phyloP scores from a whole-genome alignment of 164 flowering plant genomes.

The Nymphaea colorata region DNA sequence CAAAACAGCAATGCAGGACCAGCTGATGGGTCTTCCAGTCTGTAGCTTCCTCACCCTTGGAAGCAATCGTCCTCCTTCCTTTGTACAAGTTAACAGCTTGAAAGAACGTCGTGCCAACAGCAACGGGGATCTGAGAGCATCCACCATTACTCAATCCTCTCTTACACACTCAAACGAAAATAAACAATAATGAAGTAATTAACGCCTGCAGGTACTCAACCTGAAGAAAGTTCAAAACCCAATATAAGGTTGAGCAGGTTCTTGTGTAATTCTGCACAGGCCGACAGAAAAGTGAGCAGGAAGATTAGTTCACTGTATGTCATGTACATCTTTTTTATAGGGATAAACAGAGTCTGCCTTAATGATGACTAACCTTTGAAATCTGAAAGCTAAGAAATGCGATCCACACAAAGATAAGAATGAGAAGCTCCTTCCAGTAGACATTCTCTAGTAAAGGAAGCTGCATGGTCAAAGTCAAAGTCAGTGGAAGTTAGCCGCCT shows the following conservation, averaged over 20 bases:
- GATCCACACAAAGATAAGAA: constrained; percentile 59
- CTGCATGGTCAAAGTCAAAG: constrained; percentile 16
- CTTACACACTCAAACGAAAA: background rate
- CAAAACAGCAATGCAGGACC: constrained; percentile 31
- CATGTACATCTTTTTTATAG: too few relatives aligned
- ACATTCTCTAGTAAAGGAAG: constrained; percentile 37
- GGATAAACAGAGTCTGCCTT: too few relatives aligned
- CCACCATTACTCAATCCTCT: background rate
- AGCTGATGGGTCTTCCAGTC: constrained; percentile 22
- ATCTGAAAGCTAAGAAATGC: constrained; percentile 55
- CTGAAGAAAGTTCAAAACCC: constrained; percentile 61
- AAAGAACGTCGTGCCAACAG: constrained; percentile 35
- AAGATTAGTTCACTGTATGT: too few relatives aligned
- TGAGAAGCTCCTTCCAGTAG: constrained; percentile 43
- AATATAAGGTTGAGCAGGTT: constrained; percentile 46
- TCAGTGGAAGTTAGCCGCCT: background rate
- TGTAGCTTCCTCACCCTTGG: constrained; percentile 21
- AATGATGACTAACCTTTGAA: constrained; percentile 26
- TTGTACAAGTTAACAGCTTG: constrained; percentile 34
- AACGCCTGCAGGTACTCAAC: constrained; percentile 10
- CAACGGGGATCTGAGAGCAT: constrained; percentile 41
- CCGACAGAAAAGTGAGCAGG: too few relatives aligned
- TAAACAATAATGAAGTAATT: background rate
- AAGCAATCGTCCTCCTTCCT: constrained; percentile 26
- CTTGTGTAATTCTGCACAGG: constrained; percentile 34